A percentile compares a stretch with the other conserved stretches of the same genome.
Evolutionary conservation across 768 basidiomycete species (phyloP).

Genomic region (Agrocybe praecox): DNA sequence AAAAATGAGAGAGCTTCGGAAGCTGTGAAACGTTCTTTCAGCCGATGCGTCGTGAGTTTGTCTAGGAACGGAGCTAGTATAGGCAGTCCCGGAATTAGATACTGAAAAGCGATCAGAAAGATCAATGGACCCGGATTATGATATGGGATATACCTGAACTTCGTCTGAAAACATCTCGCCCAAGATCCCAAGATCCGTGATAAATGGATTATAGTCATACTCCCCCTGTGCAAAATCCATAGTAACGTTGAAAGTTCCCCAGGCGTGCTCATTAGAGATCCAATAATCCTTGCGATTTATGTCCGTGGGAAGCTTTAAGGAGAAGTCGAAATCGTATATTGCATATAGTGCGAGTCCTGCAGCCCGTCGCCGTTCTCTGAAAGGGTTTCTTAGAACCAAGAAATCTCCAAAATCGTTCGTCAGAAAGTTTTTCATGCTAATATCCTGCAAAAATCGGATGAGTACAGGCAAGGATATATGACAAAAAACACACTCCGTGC

Average conservation of each 20-base stretch:
- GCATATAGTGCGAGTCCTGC: conserved; percentile 15
- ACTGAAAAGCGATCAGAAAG: conserved; percentile 11
- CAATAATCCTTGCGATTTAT: conserved; percentile 7
- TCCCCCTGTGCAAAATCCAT: conserved; percentile 23
- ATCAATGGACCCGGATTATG: not conserved
- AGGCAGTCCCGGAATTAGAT: conserved; percentile 18
- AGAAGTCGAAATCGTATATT: conserved; percentile 20
- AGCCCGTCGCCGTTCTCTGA: conserved; percentile 1
- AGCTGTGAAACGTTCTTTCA: conserved; percentile 25
- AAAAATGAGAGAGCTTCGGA: conserved; percentile 26
- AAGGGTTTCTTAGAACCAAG: not conserved
- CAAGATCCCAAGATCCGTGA: conserved; percentile 20
- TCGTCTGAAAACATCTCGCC: conserved; percentile 9
- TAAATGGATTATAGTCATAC: conserved; percentile 26
- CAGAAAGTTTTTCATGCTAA: conserved; percentile 13
- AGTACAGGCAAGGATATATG: not conserved
- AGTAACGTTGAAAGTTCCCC: not conserved
- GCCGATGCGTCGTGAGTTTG: conserved; percentile 24
- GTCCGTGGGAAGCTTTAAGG: conserved; percentile 13
- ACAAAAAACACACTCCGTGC: conserved; percentile 13
- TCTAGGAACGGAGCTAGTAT: conserved; percentile 31
- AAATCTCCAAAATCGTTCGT: conserved; percentile 13
- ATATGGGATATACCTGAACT: conserved; percentile 11
- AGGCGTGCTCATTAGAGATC: conserved; percentile 2
- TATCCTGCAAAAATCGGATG: conserved; percentile 13